Evolutionary conservation across 345 rosid genomes (phyloP).

Genomic region (Aquilaria yunnanensis): DNA sequence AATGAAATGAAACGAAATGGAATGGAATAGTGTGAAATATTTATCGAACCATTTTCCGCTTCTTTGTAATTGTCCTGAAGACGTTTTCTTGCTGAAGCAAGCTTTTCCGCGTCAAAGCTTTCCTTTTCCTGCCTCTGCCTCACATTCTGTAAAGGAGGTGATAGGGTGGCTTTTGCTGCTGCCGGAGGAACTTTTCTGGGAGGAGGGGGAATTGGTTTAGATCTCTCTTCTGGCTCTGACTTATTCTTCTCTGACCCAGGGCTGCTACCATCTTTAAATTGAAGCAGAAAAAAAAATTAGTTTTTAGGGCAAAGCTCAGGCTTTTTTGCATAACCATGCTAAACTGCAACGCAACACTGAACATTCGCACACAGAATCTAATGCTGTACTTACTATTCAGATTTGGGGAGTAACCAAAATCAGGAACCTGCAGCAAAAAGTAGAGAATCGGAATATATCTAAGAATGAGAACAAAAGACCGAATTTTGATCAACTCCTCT

Average conservation of each 20-base stretch:
- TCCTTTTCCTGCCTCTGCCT: slow-evolving; percentile 65
- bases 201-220: slow-evolving; percentile 34
- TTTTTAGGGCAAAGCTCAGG: neutral
- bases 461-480: slow-evolving; percentile 24
- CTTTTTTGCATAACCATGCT: slow-evolving; percentile 1
- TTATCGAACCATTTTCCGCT: slow-evolving; percentile 78
- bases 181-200: slow-evolving; percentile 51
- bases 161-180: slow-evolving; percentile 38
- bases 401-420: slow-evolving; percentile 60
- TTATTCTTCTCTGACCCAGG: slow-evolving; percentile 65
- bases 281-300: slow-evolving; percentile 6
- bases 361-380: slow-evolving; percentile 27
- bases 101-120: slow-evolving; percentile 49
- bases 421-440: slow-evolving; percentile 43
- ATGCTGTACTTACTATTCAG: slow-evolving; percentile 58
- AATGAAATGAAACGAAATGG: neutral
- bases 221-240: slow-evolving; percentile 66
- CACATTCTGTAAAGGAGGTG: slow-evolving; percentile 52
- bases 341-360: neutral
- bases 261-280: slow-evolving; percentile 58
- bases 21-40: neutral
- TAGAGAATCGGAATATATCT: slow-evolving; percentile 24
- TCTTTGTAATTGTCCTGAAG: slow-evolving; percentile 86
- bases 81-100: slow-evolving; percentile 72
- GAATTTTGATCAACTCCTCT: slow-evolving; percentile 16